Percentiles rank a stretch among this genome's conserved stretches.
Conservation (phyloP, 352 stramenopile species). For the Phytophthora gonapodyides region DNA sequence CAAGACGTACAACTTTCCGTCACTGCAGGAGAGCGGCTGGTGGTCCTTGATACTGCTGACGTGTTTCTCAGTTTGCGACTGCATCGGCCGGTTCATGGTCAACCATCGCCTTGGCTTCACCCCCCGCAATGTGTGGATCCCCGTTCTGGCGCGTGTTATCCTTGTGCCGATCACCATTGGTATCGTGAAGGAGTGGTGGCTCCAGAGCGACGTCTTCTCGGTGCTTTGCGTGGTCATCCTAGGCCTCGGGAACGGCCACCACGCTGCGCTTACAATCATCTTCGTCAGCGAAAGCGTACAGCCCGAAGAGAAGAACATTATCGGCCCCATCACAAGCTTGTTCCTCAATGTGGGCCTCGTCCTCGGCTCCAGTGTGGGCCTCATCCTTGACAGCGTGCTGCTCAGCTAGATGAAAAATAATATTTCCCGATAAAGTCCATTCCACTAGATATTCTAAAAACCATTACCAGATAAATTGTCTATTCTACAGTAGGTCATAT, state of each 20-base stretch:
- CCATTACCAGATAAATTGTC: too few relatives aligned
- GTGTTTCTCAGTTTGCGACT: conserved; percentile 71
- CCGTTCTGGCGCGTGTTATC: conserved; percentile 50
- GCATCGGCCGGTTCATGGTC: conserved; percentile 66
- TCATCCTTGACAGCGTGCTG: conserved; percentile 65
- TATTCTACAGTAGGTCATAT: too few relatives aligned
- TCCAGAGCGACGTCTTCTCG: conserved; percentile 70
- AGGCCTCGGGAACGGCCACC: conserved; percentile 73
- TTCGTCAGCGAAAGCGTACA: conserved; percentile 80
- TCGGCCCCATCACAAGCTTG: conserved; percentile 79
- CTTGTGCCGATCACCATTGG: conserved; percentile 65
- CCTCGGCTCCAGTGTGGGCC: conserved; percentile 58
- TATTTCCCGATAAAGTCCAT: too few relatives aligned
- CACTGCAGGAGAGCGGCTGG: conserved; percentile 65
- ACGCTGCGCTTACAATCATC: conserved; percentile 75
- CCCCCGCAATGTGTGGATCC: conserved; percentile 62
- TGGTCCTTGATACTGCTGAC: conserved; percentile 83
- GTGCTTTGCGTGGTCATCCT: conserved; percentile 66
- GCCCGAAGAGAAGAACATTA: conserved; percentile 59
- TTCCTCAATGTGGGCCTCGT: conserved; percentile 84
- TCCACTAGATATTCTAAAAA: too few relatives aligned
- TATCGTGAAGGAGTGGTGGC: conserved; percentile 62
- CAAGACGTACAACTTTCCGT: conserved; percentile 74
- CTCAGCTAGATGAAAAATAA: conserved; percentile 26
- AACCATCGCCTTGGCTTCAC: conserved; percentile 59